Evolutionary conservation across 2,329 filamentous ascomycete species (phyloP), one percentile per base, ranked within the genome.

Genomic region (Coniochaeta prunicola): DNA sequence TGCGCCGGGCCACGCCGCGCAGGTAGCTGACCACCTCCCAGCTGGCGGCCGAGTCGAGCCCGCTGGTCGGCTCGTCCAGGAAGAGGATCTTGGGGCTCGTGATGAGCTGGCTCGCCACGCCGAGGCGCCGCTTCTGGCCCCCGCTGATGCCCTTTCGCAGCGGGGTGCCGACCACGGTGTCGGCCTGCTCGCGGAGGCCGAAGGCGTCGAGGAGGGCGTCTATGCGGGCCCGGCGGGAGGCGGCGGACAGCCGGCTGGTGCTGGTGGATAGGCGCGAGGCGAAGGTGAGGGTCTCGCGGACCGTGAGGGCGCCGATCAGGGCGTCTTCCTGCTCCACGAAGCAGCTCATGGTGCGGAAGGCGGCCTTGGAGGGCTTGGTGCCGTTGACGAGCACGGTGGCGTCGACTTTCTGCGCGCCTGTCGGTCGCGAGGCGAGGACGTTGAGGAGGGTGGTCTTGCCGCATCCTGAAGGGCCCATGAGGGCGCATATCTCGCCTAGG

Each of bases 291-390:
- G 91, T 96, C 75, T 96, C 91, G 30, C 82, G 79, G 9, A 93
- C 89, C 0, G 91, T 96, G 63, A 96, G 76, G 0, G 88, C 88
- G 4, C 91, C 91, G 56, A 93, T 88, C 13, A 96, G 78, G 1
- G 90, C 87, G 76, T 96, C 91, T 64, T 96, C 90, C 71, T 96
- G 91, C 75, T 96, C 91, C 24, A 96, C 91, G 68, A 92, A 96
- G 53, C 85, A 85, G 58, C 83, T 88, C 56, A 93, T 78, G 54
- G 82, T 78, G 19, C 84, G 83, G 64, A 93, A 88, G 0, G 76
- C 75, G 8, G 76, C 70, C 8, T 77, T 72, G 1, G 84, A 78
- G 3, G 85, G 73, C 4, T 73, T 67, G 2, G 68, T 69, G 31
- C 88, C 88, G 70, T 94, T 92, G 64, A 90, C 78, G 58, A 82